Evolutionary conservation across 192 early-diverging fungal species (phyloP).

Genomic region (Funneliformis geosporum): DNA sequence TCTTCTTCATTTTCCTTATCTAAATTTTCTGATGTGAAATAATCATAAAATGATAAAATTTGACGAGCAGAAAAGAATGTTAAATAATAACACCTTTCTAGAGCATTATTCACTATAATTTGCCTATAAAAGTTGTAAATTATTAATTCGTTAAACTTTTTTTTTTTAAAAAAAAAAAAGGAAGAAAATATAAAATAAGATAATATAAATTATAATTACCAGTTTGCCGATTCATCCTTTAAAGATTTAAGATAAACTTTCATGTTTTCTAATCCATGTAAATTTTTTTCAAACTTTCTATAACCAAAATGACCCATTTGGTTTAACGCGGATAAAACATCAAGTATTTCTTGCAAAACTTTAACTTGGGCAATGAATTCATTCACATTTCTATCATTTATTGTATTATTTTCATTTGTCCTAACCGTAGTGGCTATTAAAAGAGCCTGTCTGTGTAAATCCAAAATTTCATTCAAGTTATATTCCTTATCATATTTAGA

Average conservation of each 20-base stretch:
- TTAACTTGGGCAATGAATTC: conserved; percentile 32
- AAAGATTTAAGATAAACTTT: conserved; percentile 7
- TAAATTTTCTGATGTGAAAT: conserved; percentile 6
- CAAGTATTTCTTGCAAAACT: conserved; percentile 13
- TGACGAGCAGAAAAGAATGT: conserved; percentile 29
- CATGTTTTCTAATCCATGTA: conserved; percentile 1
- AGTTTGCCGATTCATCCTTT: conserved; percentile 14
- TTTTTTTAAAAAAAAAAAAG: not conserved
- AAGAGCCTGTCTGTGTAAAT: conserved; percentile 26
- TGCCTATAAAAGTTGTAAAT: conserved; percentile 1
- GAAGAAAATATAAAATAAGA: not conserved
- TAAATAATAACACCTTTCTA: conserved; percentile 31
- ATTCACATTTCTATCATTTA: not conserved
- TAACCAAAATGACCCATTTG: conserved; percentile 34
- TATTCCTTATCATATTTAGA: not conserved
- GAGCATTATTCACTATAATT: not conserved
- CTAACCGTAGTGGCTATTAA: not conserved
- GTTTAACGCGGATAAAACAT: conserved; percentile 13
- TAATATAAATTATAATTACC: conserved; percentile 17
- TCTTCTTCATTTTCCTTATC: conserved; percentile 2
- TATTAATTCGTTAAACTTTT: not conserved
- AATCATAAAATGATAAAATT: conserved; percentile 30
- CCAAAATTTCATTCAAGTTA: not conserved
- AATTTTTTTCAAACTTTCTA: conserved; percentile 4
- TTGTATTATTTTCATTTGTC: not conserved